Percentiles rank a stretch among this genome's conserved stretches.
Evolutionary conservation across 163 green algal species (phyloP).

Genomic region (Scenedesmus sp.): DNA sequence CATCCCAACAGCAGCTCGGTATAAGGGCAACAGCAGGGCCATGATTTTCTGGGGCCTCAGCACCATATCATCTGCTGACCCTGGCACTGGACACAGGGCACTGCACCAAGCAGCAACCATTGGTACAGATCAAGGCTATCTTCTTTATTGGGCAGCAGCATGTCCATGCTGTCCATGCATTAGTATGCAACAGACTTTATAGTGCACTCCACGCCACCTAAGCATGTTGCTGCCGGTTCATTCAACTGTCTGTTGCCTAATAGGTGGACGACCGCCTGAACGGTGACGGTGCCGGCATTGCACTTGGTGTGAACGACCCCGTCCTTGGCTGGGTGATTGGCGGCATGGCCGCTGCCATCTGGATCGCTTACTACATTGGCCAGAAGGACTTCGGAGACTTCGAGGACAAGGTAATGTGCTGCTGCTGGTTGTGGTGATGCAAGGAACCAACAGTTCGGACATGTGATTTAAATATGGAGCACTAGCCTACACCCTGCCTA

Average conservation of each 20-base stretch:
- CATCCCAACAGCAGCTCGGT: not conserved
- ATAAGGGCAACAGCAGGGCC: not conserved
- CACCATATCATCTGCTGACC: not conserved
- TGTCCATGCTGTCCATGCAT: no score
- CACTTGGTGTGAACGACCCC: conserved; percentile 86
- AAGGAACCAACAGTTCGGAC: no score
- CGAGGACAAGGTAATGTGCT: conserved; percentile 61
- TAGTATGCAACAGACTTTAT: no score
- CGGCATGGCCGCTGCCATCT: conserved; percentile 78
- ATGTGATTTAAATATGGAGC: no score
- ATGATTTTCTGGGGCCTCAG: not conserved
- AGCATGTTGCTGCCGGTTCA: not conserved
- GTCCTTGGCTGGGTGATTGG: conserved; percentile 78
- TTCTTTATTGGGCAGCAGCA: no score
- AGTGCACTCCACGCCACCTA: no score
- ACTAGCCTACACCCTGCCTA: no score
- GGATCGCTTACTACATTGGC: conserved; percentile 81
- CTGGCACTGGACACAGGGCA: not conserved
- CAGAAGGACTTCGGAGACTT: conserved; percentile 74
- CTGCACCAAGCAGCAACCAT: not conserved
- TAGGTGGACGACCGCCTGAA: conserved; percentile 93
- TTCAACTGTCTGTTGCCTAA: not conserved
- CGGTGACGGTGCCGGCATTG: conserved; percentile 86
- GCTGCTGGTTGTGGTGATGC: not conserved
- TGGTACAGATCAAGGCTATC: not conserved